Percentiles rank a stretch among this genome's conserved stretches.
phyloP scores from a whole-genome alignment of 2,329 filamentous ascomycete genomes.

The Cladorrhinum sp. region DNA sequence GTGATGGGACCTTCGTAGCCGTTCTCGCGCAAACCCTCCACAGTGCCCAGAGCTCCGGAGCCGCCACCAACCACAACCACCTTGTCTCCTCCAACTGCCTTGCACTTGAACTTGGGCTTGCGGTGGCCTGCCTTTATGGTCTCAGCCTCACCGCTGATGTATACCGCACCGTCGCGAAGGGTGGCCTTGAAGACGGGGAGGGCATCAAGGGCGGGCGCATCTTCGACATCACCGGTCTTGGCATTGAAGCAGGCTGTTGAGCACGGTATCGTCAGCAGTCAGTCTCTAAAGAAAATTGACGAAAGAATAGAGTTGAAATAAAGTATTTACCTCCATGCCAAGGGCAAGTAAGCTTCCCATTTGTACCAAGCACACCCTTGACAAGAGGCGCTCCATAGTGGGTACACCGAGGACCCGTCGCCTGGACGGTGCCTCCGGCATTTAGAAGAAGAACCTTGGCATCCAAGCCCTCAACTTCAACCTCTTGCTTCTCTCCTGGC shows the following conservation, averaged over 20 bases:
- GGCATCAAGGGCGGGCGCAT: constrained; percentile 87
- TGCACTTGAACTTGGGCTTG: constrained; percentile 70
- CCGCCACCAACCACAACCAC: constrained; percentile 88
- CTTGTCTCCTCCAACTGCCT: constrained; percentile 53
- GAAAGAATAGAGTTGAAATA: background rate
- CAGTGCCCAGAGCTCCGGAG: constrained; percentile 74
- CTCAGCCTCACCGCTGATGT: constrained; percentile 75
- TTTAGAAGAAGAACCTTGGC: constrained; percentile 87
- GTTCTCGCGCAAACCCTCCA: constrained; percentile 78
- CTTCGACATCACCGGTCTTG: constrained; percentile 86
- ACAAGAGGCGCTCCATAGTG: constrained; percentile 91
- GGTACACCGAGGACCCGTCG: constrained; percentile 77
- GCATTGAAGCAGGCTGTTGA: constrained; percentile 85
- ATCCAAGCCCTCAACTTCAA: constrained; percentile 85
- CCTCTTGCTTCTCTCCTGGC: constrained; percentile 81
- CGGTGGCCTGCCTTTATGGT: constrained; percentile 74
- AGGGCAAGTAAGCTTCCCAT: constrained; percentile 84
- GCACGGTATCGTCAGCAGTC: too few species aligned
- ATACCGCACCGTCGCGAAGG: constrained; percentile 79
- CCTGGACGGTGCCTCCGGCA: constrained; percentile 70
- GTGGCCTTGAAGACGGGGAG: constrained; percentile 76
- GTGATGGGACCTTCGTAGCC: constrained; percentile 80
- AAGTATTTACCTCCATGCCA: constrained; percentile 83
- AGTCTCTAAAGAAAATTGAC: constrained; percentile 15
- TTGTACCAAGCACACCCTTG: constrained; percentile 77